A percentile compares a stretch with the other conserved stretches of the same genome.
These are phyloP conservation scores for Trichoderma sp. DNA, from an alignment of 2,329 filamentous ascomycete species.

Conservation along the genomic window DNA sequence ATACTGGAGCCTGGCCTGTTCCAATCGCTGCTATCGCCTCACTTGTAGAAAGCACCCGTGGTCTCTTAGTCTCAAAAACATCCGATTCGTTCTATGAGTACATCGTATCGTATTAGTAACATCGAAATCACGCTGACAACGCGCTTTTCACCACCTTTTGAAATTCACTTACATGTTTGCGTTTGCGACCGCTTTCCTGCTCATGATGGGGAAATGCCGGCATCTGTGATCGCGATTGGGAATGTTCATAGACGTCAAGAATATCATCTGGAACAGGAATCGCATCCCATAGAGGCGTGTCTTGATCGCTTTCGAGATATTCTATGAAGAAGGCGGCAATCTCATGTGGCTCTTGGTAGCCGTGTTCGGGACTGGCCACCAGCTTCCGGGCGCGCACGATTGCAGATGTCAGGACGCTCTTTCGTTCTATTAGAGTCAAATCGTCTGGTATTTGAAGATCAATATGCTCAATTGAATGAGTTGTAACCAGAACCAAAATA, in stretches of 20 bases:
- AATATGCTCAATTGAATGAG: slow-evolving; percentile 55
- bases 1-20: slow-evolving; percentile 32
- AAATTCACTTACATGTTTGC: slow-evolving; percentile 43
- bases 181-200: slow-evolving; percentile 42
- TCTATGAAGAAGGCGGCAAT: slow-evolving; percentile 47
- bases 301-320: slow-evolving; percentile 38
- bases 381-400: slow-evolving; percentile 38
- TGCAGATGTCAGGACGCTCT: slow-evolving; percentile 42
- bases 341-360: slow-evolving; percentile 43
- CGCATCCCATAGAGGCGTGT: slow-evolving; percentile 45
- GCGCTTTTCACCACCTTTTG: not conserved
- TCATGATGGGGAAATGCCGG: slow-evolving; percentile 21
- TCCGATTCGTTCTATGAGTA: slow-evolving; percentile 33
- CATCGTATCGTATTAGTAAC: not conserved
- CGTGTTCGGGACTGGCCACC: slow-evolving; percentile 41
- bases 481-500: slow-evolving; percentile 49
- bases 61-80: slow-evolving; percentile 30
- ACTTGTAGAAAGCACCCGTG: slow-evolving; percentile 27
- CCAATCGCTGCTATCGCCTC: slow-evolving; percentile 23
- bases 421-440: slow-evolving; percentile 43
- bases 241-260: slow-evolving; percentile 46
- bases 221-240: slow-evolving; percentile 37
- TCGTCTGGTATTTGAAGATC: slow-evolving; percentile 42
- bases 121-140: not conserved
- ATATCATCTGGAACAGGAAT: slow-evolving; percentile 47